Percentiles rank a stretch among this genome's conserved stretches.
These are phyloP conservation scores for Coemansia nantahalensis DNA, from an alignment of 192 early-diverging fungal species.

Conservation along the genomic window DNA sequence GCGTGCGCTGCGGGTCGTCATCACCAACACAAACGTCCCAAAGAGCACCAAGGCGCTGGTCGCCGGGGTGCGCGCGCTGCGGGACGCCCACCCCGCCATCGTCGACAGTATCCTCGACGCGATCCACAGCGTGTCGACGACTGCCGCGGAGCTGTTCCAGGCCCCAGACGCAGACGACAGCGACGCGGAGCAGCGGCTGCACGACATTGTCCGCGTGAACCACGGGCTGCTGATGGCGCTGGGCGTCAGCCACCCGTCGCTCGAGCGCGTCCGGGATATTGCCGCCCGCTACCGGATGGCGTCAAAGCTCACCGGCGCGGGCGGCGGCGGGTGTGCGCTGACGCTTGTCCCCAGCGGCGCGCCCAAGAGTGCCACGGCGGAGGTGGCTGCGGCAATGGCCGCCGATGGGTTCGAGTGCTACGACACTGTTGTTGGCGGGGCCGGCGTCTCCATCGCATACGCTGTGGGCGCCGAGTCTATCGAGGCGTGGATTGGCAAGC, in stretches of 20 bases:
- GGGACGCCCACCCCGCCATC: constrained; percentile 56
- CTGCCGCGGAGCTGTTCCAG: constrained; percentile 41
- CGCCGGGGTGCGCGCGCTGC: constrained; percentile 65
- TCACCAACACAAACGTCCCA: constrained; percentile 89
- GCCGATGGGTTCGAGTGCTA: constrained; percentile 68
- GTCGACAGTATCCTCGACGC: constrained; percentile 66
- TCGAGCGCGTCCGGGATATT: constrained; percentile 76
- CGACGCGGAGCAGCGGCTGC: constrained; percentile 15
- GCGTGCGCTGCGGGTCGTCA: constrained; percentile 66
- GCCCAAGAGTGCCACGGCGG: constrained; percentile 23
- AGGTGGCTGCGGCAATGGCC: constrained; percentile 52
- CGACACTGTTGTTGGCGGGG: constrained; percentile 68
- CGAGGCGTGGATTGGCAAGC: constrained; percentile 14
- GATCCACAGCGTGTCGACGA: constrained; percentile 60
- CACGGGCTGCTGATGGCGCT: constrained; percentile 75
- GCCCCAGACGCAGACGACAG: background rate
- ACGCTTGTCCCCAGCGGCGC: constrained; percentile 59
- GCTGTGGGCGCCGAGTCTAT: constrained; percentile 13
- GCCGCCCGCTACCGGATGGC: constrained; percentile 60
- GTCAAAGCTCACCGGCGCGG: constrained; percentile 94
- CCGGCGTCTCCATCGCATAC: constrained; percentile 54
- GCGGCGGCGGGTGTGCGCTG: constrained; percentile 95
- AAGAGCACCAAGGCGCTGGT: constrained; percentile 88
- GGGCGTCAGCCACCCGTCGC: constrained; percentile 79
- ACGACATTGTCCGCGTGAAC: constrained; percentile 75